Evolutionary conservation across 2,329 filamentous ascomycete species (phyloP).

Genomic region (Ascochyta fabae): DNA sequence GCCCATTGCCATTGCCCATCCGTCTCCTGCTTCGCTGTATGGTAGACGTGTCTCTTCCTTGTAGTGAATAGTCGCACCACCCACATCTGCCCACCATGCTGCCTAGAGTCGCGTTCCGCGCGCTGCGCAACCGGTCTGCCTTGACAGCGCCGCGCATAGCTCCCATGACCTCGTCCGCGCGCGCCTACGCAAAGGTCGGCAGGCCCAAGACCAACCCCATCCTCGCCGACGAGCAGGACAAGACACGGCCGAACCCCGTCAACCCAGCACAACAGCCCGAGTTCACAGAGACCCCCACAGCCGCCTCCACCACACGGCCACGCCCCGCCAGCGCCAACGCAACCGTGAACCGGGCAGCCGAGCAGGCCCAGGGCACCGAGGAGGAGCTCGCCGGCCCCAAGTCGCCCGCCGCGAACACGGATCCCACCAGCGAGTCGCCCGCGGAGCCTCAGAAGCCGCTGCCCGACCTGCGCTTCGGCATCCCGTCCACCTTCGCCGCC

Average conservation of each 20-base stretch:
- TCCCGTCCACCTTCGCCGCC: slow-evolving; percentile 85
- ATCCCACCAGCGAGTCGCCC: slow-evolving; percentile 50
- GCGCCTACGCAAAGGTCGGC: slow-evolving; percentile 30
- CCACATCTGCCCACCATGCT: slow-evolving; percentile 36
- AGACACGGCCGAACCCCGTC: slow-evolving; percentile 31
- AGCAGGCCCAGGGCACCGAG: slow-evolving; percentile 31
- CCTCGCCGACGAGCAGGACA: slow-evolving; percentile 35
- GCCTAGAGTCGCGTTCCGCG: slow-evolving; percentile 42
- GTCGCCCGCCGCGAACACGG: slow-evolving; percentile 45
- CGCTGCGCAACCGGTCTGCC: slow-evolving; percentile 40
- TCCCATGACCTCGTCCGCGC: slow-evolving; percentile 38
- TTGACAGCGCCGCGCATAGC: slow-evolving; percentile 33
- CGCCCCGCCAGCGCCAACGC: slow-evolving; percentile 28
- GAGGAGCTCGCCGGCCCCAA: slow-evolving; percentile 46
- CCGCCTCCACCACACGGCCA: slow-evolving; percentile 8
- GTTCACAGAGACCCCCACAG: slow-evolving; percentile 32
- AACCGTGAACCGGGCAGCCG: slow-evolving; percentile 24
- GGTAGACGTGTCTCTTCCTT: background rate
- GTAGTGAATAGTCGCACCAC: background rate
- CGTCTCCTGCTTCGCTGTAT: background rate
- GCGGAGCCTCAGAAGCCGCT: slow-evolving; percentile 68
- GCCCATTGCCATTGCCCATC: background rate
- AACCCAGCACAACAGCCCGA: slow-evolving; percentile 47
- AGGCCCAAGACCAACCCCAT: slow-evolving; percentile 29
- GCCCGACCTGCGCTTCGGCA: slow-evolving; percentile 91